Percentiles rank a stretch among this genome's conserved stretches.
Conservation (phyloP, 305 asterid species). For the Solanum hybrid region DNA sequence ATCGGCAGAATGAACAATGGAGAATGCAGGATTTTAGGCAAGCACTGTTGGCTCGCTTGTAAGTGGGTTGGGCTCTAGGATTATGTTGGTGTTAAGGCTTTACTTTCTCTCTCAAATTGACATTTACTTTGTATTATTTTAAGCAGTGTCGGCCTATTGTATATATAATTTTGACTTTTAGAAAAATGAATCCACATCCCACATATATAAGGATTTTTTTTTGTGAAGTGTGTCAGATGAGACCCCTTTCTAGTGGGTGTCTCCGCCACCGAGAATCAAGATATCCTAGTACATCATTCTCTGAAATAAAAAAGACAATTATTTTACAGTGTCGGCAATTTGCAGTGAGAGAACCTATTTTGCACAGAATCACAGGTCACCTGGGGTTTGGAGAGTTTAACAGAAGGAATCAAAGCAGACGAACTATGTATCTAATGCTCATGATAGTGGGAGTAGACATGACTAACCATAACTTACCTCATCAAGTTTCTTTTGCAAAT, state of each 20-base stretch:
- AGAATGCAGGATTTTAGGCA: background rate
- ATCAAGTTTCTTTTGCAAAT: slow-evolving; percentile 76
- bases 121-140: background rate
- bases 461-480: slow-evolving; percentile 44
- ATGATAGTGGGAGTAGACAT: background rate
- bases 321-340: background rate
- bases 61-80: background rate
- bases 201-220: background rate
- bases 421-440: background rate
- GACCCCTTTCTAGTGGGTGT: background rate
- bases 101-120: background rate
- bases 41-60: background rate
- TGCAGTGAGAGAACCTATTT: background rate
- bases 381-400: background rate
- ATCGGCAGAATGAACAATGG: background rate
- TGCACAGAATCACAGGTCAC: background rate
- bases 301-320: background rate
- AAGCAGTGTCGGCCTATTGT: background rate
- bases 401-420: background rate
- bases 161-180: background rate
- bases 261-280: background rate
- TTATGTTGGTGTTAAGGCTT: background rate
- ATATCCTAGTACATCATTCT: background rate
- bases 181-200: background rate
- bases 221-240: background rate